Conservation (phyloP, 2,329 filamentous ascomycete genomes). For the Pezicula neosporulosa region DNA sequence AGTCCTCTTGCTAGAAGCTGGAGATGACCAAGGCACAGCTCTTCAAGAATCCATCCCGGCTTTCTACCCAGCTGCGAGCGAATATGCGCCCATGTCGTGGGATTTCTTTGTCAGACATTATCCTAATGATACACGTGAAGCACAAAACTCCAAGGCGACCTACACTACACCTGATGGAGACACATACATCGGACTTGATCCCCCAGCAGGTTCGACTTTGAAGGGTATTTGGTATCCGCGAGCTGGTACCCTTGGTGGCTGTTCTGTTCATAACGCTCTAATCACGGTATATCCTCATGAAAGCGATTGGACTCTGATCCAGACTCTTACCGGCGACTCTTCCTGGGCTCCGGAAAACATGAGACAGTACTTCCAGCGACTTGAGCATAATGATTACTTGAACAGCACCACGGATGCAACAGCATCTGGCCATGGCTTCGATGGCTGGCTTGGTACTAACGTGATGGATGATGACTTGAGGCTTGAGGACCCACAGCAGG, state of each 20-base stretch:
- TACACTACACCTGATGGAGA: slow-evolving; percentile 31
- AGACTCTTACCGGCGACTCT: slow-evolving; percentile 17
- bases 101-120: slow-evolving; percentile 37
- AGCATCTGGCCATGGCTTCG: slow-evolving; percentile 11
- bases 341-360: slow-evolving; percentile 20
- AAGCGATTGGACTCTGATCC: slow-evolving; percentile 19
- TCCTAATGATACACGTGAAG: slow-evolving; percentile 8
- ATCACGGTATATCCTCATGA: slow-evolving; percentile 17
- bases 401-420: not conserved
- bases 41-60: slow-evolving; percentile 46
- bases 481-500: slow-evolving; percentile 11
- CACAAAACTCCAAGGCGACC: slow-evolving; percentile 11
- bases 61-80: slow-evolving; percentile 40
- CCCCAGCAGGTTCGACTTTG: slow-evolving; percentile 19
- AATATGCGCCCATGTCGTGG: slow-evolving; percentile 45
- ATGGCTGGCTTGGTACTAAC: slow-evolving; percentile 24
- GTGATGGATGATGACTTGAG: slow-evolving; percentile 7
- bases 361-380: slow-evolving; percentile 16
- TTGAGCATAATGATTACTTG: slow-evolving; percentile 12
- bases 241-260: slow-evolving; percentile 27
- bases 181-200: slow-evolving; percentile 19
- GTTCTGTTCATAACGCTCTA: slow-evolving; percentile 21
- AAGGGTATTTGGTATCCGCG: slow-evolving; percentile 27
- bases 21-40: slow-evolving; percentile 42
- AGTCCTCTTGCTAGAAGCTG: slow-evolving; percentile 50